Conservation (phyloP, 768 basidiomycete genomes). For the Boletus rubescentipes region DNA sequence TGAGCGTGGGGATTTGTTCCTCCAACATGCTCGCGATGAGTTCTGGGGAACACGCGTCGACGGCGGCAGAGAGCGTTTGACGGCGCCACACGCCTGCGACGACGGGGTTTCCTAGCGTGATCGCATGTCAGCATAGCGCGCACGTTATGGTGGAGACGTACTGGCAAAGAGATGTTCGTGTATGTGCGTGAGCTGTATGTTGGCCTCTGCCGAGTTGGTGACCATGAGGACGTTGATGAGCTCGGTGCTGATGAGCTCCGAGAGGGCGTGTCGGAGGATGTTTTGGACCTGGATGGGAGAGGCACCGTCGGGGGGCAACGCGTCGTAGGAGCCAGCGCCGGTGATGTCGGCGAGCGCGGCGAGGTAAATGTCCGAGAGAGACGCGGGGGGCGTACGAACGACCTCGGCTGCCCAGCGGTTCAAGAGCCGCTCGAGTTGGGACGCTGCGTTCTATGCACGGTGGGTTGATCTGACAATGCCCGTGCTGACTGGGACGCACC, state of each 20-base stretch:
- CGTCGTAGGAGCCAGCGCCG: constrained; percentile 41
- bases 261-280: constrained; percentile 76
- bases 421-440: constrained; percentile 76
- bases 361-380: constrained; percentile 51
- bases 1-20: constrained; percentile 71
- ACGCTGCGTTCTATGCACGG: constrained; percentile 64
- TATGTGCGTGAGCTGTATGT: constrained; percentile 79
- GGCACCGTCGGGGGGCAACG: constrained; percentile 38
- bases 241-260: constrained; percentile 71
- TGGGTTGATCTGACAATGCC: not conserved
- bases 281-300: constrained; percentile 75
- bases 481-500: constrained; percentile 40
- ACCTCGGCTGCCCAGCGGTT: constrained; percentile 70
- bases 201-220: constrained; percentile 82
- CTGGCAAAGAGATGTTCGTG: constrained; percentile 87
- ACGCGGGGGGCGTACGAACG: constrained; percentile 8
- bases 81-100: constrained; percentile 86
- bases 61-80: constrained; percentile 5
- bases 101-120: constrained; percentile 71
- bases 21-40: constrained; percentile 65
- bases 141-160: too few species aligned
- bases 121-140: not conserved
- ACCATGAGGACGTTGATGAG: constrained; percentile 85
- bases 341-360: constrained; percentile 62
- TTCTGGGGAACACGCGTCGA: constrained; percentile 71